Base-by-base conservation (phyloP, 2,329 filamentous ascomycete genomes). In the Sporothrix schenckii region DNA sequence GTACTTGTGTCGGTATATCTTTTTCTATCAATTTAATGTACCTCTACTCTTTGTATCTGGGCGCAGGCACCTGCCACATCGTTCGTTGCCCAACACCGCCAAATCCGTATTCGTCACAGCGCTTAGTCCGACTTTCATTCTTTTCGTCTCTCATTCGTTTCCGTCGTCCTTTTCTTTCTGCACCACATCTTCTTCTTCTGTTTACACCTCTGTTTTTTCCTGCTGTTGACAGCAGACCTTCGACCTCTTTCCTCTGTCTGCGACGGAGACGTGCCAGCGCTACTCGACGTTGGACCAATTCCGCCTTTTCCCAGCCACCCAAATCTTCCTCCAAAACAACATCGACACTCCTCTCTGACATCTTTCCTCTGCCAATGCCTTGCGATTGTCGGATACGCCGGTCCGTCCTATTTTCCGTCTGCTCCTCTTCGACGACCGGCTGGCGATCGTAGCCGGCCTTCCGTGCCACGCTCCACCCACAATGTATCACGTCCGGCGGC, bases 401-500 rank as follows among this genome's bases (percentile, higher is more conserved):
- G 58, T 13, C 39, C 13, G 53, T n/a, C 54, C 47, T 54, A n/a
- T 16, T 30, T 19, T 27, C 21, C 34, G 13, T 53, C 30, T 14
- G 21, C 13, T 39, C 47, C 19, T 41, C 19, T n/a, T n/a, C 30
- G 1, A 13, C 58, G 39, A 47, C 39, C 39, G 39, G 21, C 58
- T 58, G 30, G 30, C 54, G 30, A 21, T 10, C 34, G 30, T 58
- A 58, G 54, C 30, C 30, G 19, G 27, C 4, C 16, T 27, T 7
- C 9, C 30, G 9, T 30, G 27, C 10, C 11, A 21, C 34, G 3
- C 34, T 5, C 2, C 34, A 0, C 21, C 58, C 47, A 72, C 72
- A n/a, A 85, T 86, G 83, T 81, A 81, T 73, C 81, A 82, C 77
- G 72, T 86, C 66, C 84, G 83, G 41, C 82, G 83, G 66, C 75